Evolutionary conservation across 805 yeast genomes (phyloP).

Genomic region (Debaryomyces tyrocola): DNA sequence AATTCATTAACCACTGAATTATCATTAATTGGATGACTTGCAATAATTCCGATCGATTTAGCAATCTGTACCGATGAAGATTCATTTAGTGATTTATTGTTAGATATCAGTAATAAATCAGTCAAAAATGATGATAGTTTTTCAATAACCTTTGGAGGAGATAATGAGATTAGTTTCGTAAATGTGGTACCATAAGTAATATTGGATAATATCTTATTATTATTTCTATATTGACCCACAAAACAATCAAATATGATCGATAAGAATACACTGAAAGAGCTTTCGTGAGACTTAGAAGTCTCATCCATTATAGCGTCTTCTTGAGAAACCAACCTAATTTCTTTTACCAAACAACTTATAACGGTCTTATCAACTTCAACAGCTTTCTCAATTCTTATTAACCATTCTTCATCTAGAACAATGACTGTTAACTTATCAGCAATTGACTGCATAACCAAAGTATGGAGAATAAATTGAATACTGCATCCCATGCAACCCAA

Average conservation of each 20-base stretch:
- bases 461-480: constrained; percentile 53
- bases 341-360: constrained; percentile 20
- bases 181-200: constrained; percentile 36
- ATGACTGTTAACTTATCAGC: constrained; percentile 53
- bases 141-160: constrained; percentile 26
- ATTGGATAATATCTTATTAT: constrained; percentile 15
- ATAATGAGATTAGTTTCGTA: constrained; percentile 29
- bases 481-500: constrained; percentile 39
- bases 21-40: constrained; percentile 37
- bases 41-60: constrained; percentile 48
- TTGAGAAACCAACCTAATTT: constrained; percentile 16
- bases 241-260: constrained; percentile 38
- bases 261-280: constrained; percentile 23
- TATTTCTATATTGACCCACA: constrained; percentile 18
- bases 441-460: constrained; percentile 66
- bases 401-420: constrained; percentile 75
- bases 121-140: constrained; percentile 16
- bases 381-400: constrained; percentile 64
- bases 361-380: constrained; percentile 60
- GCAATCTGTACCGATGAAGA: constrained; percentile 34
- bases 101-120: constrained; percentile 23
- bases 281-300: constrained; percentile 12
- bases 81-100: constrained; percentile 20
- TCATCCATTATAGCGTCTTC: constrained; percentile 14
- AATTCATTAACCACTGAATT: constrained; percentile 6